Evolutionary conservation across 306 rosid genomes (phyloP), one percentile per base, ranked within the genome.

Genomic region (Vicia sativa): DNA sequence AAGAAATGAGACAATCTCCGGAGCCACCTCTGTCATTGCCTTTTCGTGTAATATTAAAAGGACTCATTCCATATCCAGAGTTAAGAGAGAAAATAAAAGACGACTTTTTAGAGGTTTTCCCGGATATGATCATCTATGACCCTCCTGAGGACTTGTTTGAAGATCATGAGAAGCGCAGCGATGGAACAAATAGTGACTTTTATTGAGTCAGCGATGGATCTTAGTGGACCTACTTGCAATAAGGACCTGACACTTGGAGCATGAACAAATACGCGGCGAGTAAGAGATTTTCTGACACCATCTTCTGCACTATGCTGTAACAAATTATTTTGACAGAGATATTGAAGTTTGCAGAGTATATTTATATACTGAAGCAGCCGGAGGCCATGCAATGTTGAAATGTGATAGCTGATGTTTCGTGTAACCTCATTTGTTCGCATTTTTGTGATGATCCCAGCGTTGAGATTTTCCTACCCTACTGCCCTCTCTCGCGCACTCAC

Each of bases 71-170:
- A 1, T 90, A 87, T 71, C 91, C 96, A 12, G 96, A 86, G 60
- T 62, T 92, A 76, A 85, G 96, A 71, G 96, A 90, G 82, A 87
- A 79, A 72, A 82, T 92, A 45, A 92, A 86, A 70, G 85, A 84
- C 48, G 91, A 92, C 71, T 92, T 87, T 76, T 79, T 89, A 80
- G 92, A 86, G 76, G 76, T 90, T 71, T 92, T 87, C 79, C 98
- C 98, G 0, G 79, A 72, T 85, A 92, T 92, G 90, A 79, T 90
- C 25, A 79, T 92, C 56, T 92, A 92, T 15, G 98, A 92, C 78
- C 93, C 93, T 21, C 96, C 98, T 5, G 98, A 90, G 71, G 98
- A 87, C 62, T 86, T 89, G 87, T 92, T 92, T 73, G 93, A 86
- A n/a, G 85, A 81, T 76, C 65, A 74, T 53, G 86, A 80, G 71